These are phyloP conservation scores for Mayamaea pseudoterrestris DNA, from an alignment of 108 stramenopile species.

Conservation along the genomic window DNA sequence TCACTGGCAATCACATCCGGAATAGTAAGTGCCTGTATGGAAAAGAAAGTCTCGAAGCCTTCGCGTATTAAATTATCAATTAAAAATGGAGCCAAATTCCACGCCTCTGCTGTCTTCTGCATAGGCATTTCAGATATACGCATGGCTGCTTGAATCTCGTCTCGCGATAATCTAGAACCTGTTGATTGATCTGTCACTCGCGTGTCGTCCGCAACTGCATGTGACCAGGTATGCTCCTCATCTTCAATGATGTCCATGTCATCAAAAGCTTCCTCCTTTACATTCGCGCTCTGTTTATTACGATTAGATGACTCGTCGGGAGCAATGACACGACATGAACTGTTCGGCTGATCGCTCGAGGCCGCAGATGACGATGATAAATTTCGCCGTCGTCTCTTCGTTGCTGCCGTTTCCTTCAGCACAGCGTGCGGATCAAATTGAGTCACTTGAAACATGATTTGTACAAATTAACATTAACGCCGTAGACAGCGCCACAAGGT, in stretches of 20 bases:
- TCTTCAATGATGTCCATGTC: slow-evolving; percentile 46
- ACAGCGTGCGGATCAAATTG: slow-evolving; percentile 49
- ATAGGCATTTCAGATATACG: slow-evolving; percentile 50
- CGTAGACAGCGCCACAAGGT: too few species aligned
- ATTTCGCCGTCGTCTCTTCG: slow-evolving; percentile 6
- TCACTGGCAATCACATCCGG: slow-evolving; percentile 63
- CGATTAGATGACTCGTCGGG: slow-evolving; percentile 23
- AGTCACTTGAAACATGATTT: slow-evolving; percentile 62
- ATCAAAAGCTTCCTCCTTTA: slow-evolving; percentile 62
- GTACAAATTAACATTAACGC: not conserved
- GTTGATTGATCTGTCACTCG: too few species aligned
- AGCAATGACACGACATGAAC: slow-evolving; percentile 51
- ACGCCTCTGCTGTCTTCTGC: slow-evolving; percentile 41
- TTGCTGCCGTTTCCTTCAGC: slow-evolving; percentile 13
- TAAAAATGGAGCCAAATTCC: slow-evolving; percentile 66
- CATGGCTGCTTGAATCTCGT: slow-evolving; percentile 33
- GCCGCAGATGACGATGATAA: slow-evolving; percentile 5
- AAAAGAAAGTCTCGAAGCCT: slow-evolving; percentile 73
- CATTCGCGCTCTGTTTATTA: slow-evolving; percentile 11
- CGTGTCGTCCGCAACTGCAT: not conserved
- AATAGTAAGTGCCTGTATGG: slow-evolving; percentile 81
- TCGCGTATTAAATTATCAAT: slow-evolving; percentile 45
- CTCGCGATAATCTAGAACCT: too few species aligned
- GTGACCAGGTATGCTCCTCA: slow-evolving; percentile 1
- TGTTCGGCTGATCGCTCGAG: slow-evolving; percentile 1